phyloP scores from a whole-genome alignment of 192 early-diverging fungal genomes.

The Coemansia sp. region DNA sequence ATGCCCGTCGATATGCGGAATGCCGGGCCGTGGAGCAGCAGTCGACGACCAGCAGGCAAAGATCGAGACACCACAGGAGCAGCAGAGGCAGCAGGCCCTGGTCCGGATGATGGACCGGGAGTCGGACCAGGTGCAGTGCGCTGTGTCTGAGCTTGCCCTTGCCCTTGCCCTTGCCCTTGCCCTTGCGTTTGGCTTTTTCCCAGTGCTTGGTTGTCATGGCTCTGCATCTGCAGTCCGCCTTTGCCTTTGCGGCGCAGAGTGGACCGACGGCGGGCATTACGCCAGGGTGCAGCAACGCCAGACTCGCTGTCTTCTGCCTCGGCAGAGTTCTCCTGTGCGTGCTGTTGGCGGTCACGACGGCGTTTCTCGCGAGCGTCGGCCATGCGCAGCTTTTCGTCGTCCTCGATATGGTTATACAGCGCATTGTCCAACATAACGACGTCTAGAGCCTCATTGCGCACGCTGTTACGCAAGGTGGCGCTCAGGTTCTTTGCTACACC shows the following conservation, averaged over 20 bases:
- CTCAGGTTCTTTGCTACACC: not conserved
- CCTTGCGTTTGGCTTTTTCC: no score
- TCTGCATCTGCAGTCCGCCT: not conserved
- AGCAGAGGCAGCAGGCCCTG: not conserved
- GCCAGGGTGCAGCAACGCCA: constrained; percentile 28
- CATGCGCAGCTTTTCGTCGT: constrained; percentile 17
- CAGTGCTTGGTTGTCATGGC: no score
- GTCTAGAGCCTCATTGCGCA: constrained; percentile 39
- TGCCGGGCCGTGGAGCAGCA: constrained; percentile 49
- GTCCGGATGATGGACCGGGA: no score
- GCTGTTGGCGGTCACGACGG: constrained; percentile 1
- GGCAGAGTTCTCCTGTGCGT: not conserved
- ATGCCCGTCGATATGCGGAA: constrained; percentile 40
- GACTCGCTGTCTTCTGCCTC: constrained; percentile 1
- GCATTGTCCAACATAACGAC: constrained; percentile 44
- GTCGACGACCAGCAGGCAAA: constrained; percentile 9
- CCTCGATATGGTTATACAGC: constrained; percentile 33
- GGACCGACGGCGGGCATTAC: constrained; percentile 36
- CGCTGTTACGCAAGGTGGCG: constrained; percentile 5
- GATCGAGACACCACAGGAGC: not conserved
- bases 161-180: no score
- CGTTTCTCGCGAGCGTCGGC: constrained; percentile 5
- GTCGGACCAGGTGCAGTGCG: not conserved
- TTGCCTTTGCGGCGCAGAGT: constrained; percentile 34
- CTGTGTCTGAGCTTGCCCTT: constrained; percentile 4